Base-by-base conservation (phyloP, 1,284 basidiomycete genomes). In the Tranzscheliella williamsii region DNA sequence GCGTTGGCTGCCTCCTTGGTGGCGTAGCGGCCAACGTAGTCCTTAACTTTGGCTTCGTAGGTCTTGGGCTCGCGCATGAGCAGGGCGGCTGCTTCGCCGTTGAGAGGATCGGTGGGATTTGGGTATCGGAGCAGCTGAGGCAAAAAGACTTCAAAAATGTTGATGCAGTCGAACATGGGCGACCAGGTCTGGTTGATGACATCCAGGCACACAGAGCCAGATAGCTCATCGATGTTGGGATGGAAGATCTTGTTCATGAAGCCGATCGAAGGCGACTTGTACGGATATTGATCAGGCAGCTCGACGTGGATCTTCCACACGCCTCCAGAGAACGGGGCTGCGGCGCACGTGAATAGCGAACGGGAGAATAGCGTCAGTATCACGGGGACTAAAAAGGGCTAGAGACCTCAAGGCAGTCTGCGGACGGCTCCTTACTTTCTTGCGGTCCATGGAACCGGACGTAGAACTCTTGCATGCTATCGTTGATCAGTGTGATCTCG, bases 161-260 rank as follows among this genome's bases (percentile, higher is more conserved):
- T 98, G 82, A 97, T 91, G 87, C 97, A 92, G 81, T 97, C 94
- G 44, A 60, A 63, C 61, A 70, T 66, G 29, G 67, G 64, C 26
- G 64, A 66, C 53, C 67, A 65, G n/a, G 63, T 69, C 27, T 70
- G 68, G 49, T 75, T 67, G 63, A 72, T 72, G 24, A 72, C 67
- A 52, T 78, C 74, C 24, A 72, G 57, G 18, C 70, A 72, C 29
- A 70, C 72, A 5, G 65, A 62, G 17, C 70, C 62, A 4, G 60
- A 65, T 89, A 93, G 80, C 79, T 96, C 93, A 79, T 96, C 92
- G 73, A 96, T 96, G 78, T 96, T 97, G 9, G 94, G 94, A 76
- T 98, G 94, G 79, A 96, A 98, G 78, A 98, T 97, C 87, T 96
- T 96, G 85, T 98, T 98, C 91, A 96, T 94, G 81, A 98, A 98